Base-by-base conservation (phyloP, 2,329 filamentous ascomycete species). In the Myotisia sp. region DNA sequence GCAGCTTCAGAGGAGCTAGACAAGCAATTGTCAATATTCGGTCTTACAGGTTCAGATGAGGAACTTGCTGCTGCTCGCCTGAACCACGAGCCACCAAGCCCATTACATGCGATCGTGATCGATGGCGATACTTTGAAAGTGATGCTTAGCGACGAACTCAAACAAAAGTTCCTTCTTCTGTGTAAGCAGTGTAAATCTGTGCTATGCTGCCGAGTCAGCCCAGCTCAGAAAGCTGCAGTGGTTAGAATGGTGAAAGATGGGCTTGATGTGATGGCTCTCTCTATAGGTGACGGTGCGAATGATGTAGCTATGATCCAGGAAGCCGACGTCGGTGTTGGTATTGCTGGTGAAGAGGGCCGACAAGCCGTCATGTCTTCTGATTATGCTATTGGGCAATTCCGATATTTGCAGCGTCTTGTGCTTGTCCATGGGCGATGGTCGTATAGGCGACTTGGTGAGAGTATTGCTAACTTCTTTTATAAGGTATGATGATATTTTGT, bases 401-500 rank as follows among this genome's bases (percentile, higher is more conserved):
- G 84, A 26, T 94, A 82, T 62, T 65, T 94, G 33, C 78, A 85
- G 47, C 69, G 86, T 36, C 66, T 94, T 40, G 71, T 94, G 19
- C 70, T 94, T 13, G 85, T 94, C 3, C 86, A 94, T 53, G 86
- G 86, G 38, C 74, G 86, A 38, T 94, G 86, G 83, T 93, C 85
- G n/a, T 98, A 98, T 62, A 74, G 87, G 34, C 76, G 90, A 47
- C 64, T 98, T 55, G 84, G 79, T 19, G 90, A 98, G 63, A 82
- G 79, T 29, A 94, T 92, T 50, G 84, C 85, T 56, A 98, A 98
- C 58, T 98, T 98, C 69, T 98, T 98, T 67, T 98, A 95, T 74
- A 98, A 98, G 64, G 72, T 74, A 54, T 50, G 62, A 43, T 24
- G 2, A 21, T 29, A 12, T 20, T 34, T 29, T 27, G 12, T 6